These are phyloP conservation scores for Boletus rufocinnamomeus DNA, from an alignment of 768 basidiomycete genomes.

Conservation along the genomic window DNA sequence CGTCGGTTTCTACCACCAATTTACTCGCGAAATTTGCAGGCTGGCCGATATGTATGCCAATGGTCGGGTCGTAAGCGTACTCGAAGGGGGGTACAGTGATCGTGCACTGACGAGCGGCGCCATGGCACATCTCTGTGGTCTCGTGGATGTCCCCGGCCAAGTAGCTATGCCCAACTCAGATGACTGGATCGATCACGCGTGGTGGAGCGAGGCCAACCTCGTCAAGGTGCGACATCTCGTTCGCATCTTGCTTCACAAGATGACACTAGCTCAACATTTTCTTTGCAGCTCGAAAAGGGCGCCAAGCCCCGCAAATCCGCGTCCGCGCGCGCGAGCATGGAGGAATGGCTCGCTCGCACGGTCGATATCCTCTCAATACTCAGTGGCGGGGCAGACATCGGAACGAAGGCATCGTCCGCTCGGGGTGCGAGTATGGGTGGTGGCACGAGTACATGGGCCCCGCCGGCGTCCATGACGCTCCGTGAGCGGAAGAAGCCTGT, in stretches of 20 bases:
- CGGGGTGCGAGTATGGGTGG: background rate
- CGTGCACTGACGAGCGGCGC: no score
- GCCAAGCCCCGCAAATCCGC: constrained; percentile 57
- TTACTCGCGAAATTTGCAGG: constrained; percentile 66
- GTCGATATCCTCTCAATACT: constrained; percentile 29
- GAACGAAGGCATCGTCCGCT: constrained; percentile 3
- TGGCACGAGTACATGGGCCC: constrained; percentile 13
- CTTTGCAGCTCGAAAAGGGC: constrained; percentile 59
- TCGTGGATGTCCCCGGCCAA: no score
- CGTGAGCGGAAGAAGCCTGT: constrained; percentile 47
- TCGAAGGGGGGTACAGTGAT: no score
- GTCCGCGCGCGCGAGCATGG: constrained; percentile 36
- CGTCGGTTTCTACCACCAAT: constrained; percentile 79
- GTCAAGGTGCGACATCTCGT: no score
- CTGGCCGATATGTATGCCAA: constrained; percentile 66
- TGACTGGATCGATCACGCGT: no score
- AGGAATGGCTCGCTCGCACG: constrained; percentile 63
- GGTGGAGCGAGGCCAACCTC: no score
- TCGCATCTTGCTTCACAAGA: no score
- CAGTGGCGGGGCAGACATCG: background rate
- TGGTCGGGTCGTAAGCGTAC: constrained; percentile 77
- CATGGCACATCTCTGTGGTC: no score
- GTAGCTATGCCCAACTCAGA: no score
- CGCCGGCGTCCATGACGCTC: constrained; percentile 47
- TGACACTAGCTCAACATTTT: background rate